Evolutionary conservation across 1,139 yeast genomes (phyloP), one percentile per base, ranked within the genome.

Genomic region (Candida tropicalis): DNA sequence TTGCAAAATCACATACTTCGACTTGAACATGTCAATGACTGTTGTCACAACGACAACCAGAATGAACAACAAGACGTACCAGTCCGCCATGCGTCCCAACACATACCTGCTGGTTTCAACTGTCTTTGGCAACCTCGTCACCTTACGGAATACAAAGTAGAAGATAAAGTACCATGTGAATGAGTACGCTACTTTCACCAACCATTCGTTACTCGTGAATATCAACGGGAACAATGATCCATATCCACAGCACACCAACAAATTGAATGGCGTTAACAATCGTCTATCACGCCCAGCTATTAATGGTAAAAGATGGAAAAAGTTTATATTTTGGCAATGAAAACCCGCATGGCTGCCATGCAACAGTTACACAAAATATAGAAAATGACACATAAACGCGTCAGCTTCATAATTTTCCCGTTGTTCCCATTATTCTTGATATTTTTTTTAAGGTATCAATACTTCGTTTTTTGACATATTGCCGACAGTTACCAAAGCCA

Each of bases 181-280:
- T 0, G 97, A 87, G 65, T 87, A 88, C n/a, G 83, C 62, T 11
- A 81, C 73, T 60, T 91, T 93, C 46, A 93, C 68, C 23, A 86
- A 61, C 75, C 89, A 84, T 60, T 90, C 96, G 36, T 83, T 84
- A 16, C 89, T 77, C 3, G 95, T 88, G 65, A 77, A 91, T 32
- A 95, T 73, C 44, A 93, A 75, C 2, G 99, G 99, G 65, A 91
- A 89, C 42, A 93, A 68, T 2, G 97, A 87, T 4, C 88, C 87
- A 59, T 88, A 87, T 0, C 97, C 97, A 16, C 97, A 79, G 9
- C 87, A 80, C 1, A 84, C 82, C 38, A 91, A 69, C 6, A 82
- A 63, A 58, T 81, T 77, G 57, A 80, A 86, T 0, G 93, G 82
- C 5, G 82, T 77, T 39, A 91, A 65, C 29, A 90, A 67, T 42